Conservation (phyloP, 441 rosid genomes). For the Corymbia citriodora region DNA sequence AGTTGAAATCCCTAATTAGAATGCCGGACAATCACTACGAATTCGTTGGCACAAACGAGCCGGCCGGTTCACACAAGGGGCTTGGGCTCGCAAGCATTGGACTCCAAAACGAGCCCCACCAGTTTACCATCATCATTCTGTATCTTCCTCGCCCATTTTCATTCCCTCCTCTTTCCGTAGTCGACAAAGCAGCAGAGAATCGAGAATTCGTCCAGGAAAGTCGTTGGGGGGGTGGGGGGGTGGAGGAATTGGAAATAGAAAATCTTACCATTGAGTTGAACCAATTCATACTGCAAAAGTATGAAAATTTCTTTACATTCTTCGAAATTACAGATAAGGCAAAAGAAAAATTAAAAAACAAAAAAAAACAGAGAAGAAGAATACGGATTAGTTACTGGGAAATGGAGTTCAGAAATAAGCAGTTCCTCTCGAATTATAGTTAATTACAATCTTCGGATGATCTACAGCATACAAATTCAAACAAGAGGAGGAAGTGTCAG, state of each 20-base stretch:
- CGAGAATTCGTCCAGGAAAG: background rate
- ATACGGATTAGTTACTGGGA: background rate
- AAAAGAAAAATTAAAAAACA: background rate
- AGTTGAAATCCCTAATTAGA: background rate
- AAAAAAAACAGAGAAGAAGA: background rate
- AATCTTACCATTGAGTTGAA: background rate
- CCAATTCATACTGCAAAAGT: background rate
- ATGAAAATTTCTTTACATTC: background rate
- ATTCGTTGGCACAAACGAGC: background rate
- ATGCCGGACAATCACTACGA: accelerated
- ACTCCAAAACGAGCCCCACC: background rate
- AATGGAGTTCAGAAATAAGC: background rate
- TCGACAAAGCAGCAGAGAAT: background rate
- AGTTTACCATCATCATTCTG: background rate
- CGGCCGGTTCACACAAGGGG: background rate
- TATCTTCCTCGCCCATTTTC: background rate
- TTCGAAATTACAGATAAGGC: background rate
- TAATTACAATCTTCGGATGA: background rate
- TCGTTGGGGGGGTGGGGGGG: background rate
- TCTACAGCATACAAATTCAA: background rate
- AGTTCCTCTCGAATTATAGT: background rate
- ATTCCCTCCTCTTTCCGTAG: background rate
- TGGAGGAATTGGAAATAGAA: background rate
- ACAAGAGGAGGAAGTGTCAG: background rate
- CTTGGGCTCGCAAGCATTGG: no score